These are phyloP conservation scores for Herpetomonas muscarum DNA, from an alignment of 208 protist species.

Conservation along the genomic window DNA sequence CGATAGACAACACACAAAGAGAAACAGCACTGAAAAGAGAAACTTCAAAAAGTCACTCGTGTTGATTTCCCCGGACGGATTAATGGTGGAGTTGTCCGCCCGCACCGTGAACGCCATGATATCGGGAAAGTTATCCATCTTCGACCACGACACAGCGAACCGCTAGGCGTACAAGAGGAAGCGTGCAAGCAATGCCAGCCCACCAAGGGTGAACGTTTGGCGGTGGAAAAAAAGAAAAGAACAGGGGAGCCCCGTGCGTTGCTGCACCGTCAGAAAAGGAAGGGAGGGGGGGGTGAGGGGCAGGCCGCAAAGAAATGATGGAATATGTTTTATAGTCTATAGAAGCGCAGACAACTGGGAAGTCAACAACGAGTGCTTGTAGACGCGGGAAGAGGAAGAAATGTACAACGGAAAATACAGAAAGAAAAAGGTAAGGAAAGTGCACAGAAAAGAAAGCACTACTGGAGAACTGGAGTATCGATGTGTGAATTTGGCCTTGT, in stretches of 20 bases:
- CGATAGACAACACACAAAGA: slow-evolving; percentile 53
- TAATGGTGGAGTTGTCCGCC: no score
- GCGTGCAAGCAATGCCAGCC: no score
- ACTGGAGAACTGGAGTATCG: no score
- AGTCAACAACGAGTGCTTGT: background rate
- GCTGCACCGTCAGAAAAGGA: slow-evolving; percentile 1
- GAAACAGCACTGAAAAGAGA: slow-evolving; percentile 63
- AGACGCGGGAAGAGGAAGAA: background rate
- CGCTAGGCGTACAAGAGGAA: background rate
- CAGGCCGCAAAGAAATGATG: background rate
- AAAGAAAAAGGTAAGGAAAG: slow-evolving; percentile 5
- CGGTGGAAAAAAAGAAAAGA: slow-evolving; percentile 7
- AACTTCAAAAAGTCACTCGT: slow-evolving; percentile 55
- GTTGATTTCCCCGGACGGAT: slow-evolving; percentile 23
- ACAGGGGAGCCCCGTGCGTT: background rate
- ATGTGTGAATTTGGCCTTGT: slow-evolving; percentile 2
- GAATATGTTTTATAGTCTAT: background rate
- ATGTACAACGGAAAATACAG: background rate
- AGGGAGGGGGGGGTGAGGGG: slow-evolving; percentile 9
- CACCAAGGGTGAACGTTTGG: no score
- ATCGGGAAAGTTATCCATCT: no score
- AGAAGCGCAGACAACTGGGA: slow-evolving; percentile 6
- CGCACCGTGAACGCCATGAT: no score
- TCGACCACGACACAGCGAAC: no score
- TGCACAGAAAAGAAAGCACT: background rate